Percentiles rank a stretch among this genome's conserved stretches.
phyloP scores from a whole-genome alignment of 2,329 filamentous ascomycete species.

The Stylonectria norvegica region DNA sequence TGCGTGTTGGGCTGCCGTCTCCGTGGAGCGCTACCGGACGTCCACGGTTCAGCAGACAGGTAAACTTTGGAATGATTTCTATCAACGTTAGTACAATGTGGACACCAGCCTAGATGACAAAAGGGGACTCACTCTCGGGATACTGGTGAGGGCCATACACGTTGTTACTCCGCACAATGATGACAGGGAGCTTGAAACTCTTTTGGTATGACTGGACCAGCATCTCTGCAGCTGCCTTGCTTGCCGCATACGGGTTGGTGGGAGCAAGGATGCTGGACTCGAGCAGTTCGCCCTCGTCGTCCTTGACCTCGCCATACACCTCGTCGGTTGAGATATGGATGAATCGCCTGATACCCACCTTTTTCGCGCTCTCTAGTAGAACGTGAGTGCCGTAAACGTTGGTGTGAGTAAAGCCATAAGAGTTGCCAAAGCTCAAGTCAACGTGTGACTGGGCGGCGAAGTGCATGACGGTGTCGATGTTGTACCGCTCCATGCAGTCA shows the following conservation, averaged over 20 bases:
- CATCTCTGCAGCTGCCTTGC: conserved; percentile 81
- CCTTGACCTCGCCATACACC: conserved; percentile 76
- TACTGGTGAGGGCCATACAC: conserved; percentile 84
- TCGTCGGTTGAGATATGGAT: conserved; percentile 84
- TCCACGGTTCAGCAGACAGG: conserved; percentile 63
- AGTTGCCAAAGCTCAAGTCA: conserved; percentile 78
- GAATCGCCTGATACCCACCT: conserved; percentile 67
- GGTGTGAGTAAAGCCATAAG: conserved; percentile 74
- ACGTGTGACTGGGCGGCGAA: conserved; percentile 86
- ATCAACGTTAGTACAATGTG: conserved; percentile 5
- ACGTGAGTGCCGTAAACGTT: conserved; percentile 86
- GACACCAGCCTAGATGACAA: neutral
- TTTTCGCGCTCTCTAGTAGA: conserved; percentile 71
- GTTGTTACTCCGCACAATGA: conserved; percentile 80
- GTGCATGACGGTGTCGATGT: conserved; percentile 77
- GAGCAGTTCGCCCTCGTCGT: conserved; percentile 66
- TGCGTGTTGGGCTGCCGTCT: conserved; percentile 68
- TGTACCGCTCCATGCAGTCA: conserved; percentile 65
- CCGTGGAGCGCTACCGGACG: conserved; percentile 72
- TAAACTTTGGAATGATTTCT: conserved; percentile 85
- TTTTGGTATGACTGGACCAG: conserved; percentile 82
- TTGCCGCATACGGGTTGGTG: conserved; percentile 78
- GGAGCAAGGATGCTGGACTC: conserved; percentile 73
- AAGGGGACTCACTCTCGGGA: conserved; percentile 64
- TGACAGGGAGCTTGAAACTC: conserved; percentile 75